Evolutionary conservation across 306 rosid species (phyloP), one percentile per base, ranked within the genome.

Genomic region (Carpinus viminea): DNA sequence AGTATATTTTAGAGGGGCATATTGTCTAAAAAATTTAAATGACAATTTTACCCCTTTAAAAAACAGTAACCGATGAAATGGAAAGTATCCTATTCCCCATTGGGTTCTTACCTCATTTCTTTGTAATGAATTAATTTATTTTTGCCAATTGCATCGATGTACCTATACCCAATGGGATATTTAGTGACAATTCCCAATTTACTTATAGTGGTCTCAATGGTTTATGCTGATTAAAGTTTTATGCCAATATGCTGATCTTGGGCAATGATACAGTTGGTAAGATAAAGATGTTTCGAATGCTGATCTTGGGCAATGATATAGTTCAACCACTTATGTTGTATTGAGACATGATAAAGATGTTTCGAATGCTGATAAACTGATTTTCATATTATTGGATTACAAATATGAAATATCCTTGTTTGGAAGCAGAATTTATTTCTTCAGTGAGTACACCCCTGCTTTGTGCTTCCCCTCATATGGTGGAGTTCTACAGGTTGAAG

Each of bases 401-500:
- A 64, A 46, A 38, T 41, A 34, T 64, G 10, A 64, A 46, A 38
- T 41, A 34, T 64, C n/a, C 45, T 64, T 36, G 13, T 64, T 64
- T 34, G 47, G 24, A 36, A 31, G 47, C 70, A 64, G 7, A 64
- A 34, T 36, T 36, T 64, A 16, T 64, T 36, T 34, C 70, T 64
- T 61, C n/a, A 64, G 47, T 17, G 10, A 24, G 0, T 3, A 7
- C 70, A n/a, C 26, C 65, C 28, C 0, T 0, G 13, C 65, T 24
- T 24, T 24, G 26, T 24, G 26, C 26, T 12, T 24, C 50, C 20
- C 46, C 48, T 26, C 12, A 0, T 61, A 4, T 17, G 15, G 28
- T 48, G 1, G 53, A 15, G 65, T 79, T 80, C 68, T 47, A 88
- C 73, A 84, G 36, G 56, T 72, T 76, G 76, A 85, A 75, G 56